Evolutionary conservation across 2,329 filamentous ascomycete genomes (phyloP), one percentile per base, ranked within the genome.

Genomic region (Talaromyces atroroseus): DNA sequence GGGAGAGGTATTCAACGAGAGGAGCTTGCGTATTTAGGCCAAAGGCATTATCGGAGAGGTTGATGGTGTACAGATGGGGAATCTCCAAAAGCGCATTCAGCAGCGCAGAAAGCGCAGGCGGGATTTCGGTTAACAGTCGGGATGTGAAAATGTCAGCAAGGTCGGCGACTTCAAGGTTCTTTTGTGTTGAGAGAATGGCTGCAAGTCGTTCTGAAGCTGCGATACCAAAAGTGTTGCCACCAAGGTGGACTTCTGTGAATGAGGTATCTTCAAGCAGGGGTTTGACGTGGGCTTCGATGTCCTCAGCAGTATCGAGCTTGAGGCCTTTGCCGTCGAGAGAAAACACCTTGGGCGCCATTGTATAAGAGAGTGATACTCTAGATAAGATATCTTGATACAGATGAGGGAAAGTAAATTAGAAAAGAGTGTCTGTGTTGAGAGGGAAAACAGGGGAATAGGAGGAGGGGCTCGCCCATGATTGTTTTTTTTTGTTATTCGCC

Each of bases 101-200:
- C 49, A 99, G 85, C 58, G 84, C 86, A 47, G 88, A 89, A 54
- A 99, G 84, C 7, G 94, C 92, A 62, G 88, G 87, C 49, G 94
- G 94, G 61, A 99, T 99, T 73, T 99, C 94, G 73, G 86, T 88
- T 61, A 97, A 85, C 47, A 97, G 84, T 63, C 94, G 90, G 32
- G 89, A 90, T 58, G 94, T 99, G 79, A 97, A 99, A 78, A 99
- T 96, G 73, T 99, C 94, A 72, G 92, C 92, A 57, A 99, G 81
- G 76, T 96, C 95, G 68, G 89, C 92, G 68, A 86, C 79, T 61
- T 88, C 83, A 44, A 96, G 80, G 61, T 80, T 87, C 76, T 90
- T 90, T 78, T 97, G 95, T 56, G 88, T 89, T 60, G 86, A 82
- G 56, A 99, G 79, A 52, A 95, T 86, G 64, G 90, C 84, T 46